Base-by-base conservation (phyloP, 495 filamentous ascomycete species). In the Jackrogersella minutella region DNA sequence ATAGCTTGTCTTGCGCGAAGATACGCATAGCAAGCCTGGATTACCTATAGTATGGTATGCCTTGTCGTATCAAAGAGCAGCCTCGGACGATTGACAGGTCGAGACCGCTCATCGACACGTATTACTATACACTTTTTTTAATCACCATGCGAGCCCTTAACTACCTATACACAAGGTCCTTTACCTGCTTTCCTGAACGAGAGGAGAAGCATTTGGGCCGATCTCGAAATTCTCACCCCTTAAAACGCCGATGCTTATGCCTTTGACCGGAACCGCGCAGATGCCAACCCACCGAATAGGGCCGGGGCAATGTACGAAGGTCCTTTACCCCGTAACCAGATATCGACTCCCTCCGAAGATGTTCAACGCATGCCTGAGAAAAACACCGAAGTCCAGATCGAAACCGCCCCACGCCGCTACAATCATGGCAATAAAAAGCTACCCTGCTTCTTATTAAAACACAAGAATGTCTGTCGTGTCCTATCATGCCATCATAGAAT, bases 401-500 rank as follows among this genome's bases (percentile, higher is more conserved):
- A 46, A 64, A 51, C 54, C 49, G 22, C 41, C 66, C 46, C 39
- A 55, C 60, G 47, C 47, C 50, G 21, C 37, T 46, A 22, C 47
- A 47, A 55, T 44, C 67, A 47, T 62, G 51, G 57, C 43, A 47
- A 57, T 39, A n/a, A 44, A 56, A 66, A 61, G 31, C 28, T 59
- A 46, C 5, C 41, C 21, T 21, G 41, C 26, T n/a, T 28, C 46
- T 50, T 14, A 58, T 21, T 33, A 62, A 70, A n/a, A 46, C 47
- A 19, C 37, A 58, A 62, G 41, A 34, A 50, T 43, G 40, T 51
- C 28, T 33, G 11, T 44, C 44, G 55, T 62, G 33, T 41, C 41
- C 21, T 53, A 36, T 78, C 74, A 77, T 74, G 69, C 76, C 74
- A 82, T 81, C 79, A 84, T 82, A 62, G 80, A 82, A 70, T 92